These are phyloP conservation scores for Penicillium sp. DNA, from an alignment of 2,329 filamentous ascomycete genomes.

Conservation along the genomic window DNA sequence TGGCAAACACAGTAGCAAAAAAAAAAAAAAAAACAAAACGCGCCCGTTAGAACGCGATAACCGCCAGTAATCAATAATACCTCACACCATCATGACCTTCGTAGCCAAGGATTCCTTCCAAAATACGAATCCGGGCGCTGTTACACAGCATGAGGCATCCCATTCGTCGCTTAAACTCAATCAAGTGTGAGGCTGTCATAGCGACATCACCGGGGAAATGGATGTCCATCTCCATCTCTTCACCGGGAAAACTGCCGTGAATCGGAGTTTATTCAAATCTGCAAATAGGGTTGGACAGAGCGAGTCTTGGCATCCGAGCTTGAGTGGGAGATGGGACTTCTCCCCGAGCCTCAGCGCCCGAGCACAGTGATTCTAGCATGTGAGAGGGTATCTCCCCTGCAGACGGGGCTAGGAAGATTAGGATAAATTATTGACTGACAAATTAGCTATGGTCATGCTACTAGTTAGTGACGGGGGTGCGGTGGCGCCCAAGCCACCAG, in stretches of 20 bases:
- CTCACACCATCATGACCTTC: neutral
- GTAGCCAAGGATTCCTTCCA: neutral
- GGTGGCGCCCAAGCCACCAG: neutral
- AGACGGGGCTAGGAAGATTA: neutral
- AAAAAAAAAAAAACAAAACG: neutral
- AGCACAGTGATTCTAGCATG: neutral
- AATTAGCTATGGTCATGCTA: neutral
- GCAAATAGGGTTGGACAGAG: constrained; percentile 10
- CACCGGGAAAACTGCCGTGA: constrained; percentile 9
- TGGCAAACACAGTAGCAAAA: neutral
- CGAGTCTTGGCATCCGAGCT: constrained; percentile 9
- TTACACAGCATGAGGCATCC: neutral
- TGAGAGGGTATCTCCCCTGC: neutral
- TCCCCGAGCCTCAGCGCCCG: constrained; percentile 6
- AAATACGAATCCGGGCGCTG: neutral
- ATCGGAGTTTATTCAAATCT: neutral
- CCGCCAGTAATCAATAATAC: constrained; percentile 1
- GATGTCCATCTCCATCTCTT: neutral
- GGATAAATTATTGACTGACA: neutral
- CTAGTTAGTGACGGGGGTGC: neutral
- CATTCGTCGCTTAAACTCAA: neutral
- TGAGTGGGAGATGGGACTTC: neutral
- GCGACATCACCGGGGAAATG: too few relatives aligned
- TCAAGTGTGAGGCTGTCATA: too few relatives aligned
- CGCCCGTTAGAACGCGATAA: neutral